phyloP scores from a whole-genome alignment of 208 protist species.

The Jaenimonas drosophilae region DNA sequence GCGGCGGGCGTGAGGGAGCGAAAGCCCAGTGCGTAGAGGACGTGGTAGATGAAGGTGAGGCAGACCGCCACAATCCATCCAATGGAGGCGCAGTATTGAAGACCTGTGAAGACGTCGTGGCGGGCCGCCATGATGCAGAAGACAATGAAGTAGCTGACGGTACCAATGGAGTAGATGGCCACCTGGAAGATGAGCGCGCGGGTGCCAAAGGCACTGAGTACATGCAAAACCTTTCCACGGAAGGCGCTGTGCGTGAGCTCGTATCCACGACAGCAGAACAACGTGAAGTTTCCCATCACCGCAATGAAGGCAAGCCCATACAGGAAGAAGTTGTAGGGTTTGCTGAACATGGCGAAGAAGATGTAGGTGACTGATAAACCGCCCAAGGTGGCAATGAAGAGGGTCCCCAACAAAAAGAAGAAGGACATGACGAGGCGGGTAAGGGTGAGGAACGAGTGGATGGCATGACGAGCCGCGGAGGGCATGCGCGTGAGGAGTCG shows the following conservation, averaged over 20 bases:
- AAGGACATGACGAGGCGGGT: background rate
- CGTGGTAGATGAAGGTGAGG: conserved; percentile 47
- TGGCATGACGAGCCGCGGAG: background rate
- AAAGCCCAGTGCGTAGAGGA: conserved; percentile 15
- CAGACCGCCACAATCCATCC: conserved; percentile 58
- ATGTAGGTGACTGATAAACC: background rate
- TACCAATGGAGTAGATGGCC: conserved; percentile 14
- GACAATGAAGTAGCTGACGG: conserved; percentile 33
- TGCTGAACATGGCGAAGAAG: conserved; percentile 40
- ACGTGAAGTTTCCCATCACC: conserved; percentile 21
- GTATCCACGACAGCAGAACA: conserved; percentile 52
- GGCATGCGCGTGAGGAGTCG: background rate
- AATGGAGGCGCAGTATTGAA: conserved; percentile 55
- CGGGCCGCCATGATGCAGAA: conserved; percentile 40
- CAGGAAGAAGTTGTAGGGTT: conserved; percentile 43
- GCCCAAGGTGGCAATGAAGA: background rate
- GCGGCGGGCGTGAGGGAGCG: too few species aligned
- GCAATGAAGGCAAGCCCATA: conserved; percentile 46
- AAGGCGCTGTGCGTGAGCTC: conserved; percentile 48
- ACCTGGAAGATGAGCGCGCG: conserved; percentile 31
- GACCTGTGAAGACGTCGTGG: conserved; percentile 28
- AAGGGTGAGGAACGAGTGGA: background rate
- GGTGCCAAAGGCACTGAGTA: conserved; percentile 24
- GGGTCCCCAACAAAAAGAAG: conserved; percentile 1
- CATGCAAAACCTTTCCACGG: conserved; percentile 39